Evolutionary conservation across 768 basidiomycete genomes (phyloP).

Genomic region (Lentinula sp.): DNA sequence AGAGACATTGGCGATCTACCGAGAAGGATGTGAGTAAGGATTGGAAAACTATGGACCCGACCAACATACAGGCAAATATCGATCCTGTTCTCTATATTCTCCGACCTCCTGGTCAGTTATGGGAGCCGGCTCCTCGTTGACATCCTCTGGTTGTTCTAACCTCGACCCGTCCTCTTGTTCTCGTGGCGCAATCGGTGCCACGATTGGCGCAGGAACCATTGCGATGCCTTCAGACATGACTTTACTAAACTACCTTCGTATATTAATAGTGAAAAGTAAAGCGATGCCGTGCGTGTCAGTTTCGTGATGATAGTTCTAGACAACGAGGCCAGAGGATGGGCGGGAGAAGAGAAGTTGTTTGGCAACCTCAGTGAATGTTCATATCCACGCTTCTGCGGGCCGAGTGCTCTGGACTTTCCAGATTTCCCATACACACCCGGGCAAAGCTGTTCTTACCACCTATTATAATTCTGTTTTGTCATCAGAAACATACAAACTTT

Average conservation of each 20-base stretch:
- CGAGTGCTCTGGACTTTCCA: neutral
- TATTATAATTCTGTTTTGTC: neutral
- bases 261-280: neutral
- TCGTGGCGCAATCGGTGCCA: neutral
- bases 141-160: conserved; percentile 26
- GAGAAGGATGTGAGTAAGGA: neutral
- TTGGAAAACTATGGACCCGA: neutral
- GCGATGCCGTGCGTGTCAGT: neutral
- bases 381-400: neutral
- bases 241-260: neutral
- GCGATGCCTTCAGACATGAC: neutral
- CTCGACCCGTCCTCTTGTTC: conserved; percentile 22
- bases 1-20: conserved; percentile 94
- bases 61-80: conserved; percentile 81
- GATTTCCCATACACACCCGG: neutral
- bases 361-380: neutral
- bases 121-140: conserved; percentile 53
- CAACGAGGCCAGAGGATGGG: neutral
- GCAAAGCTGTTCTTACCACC: neutral
- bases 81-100: conserved; percentile 92
- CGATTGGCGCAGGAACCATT: neutral
- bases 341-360: neutral
- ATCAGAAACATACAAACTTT: neutral
- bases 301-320: neutral
- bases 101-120: conserved; percentile 92